phyloP scores from a whole-genome alignment of 352 stramenopile genomes.

The Pythium rhizo-oryzae region DNA sequence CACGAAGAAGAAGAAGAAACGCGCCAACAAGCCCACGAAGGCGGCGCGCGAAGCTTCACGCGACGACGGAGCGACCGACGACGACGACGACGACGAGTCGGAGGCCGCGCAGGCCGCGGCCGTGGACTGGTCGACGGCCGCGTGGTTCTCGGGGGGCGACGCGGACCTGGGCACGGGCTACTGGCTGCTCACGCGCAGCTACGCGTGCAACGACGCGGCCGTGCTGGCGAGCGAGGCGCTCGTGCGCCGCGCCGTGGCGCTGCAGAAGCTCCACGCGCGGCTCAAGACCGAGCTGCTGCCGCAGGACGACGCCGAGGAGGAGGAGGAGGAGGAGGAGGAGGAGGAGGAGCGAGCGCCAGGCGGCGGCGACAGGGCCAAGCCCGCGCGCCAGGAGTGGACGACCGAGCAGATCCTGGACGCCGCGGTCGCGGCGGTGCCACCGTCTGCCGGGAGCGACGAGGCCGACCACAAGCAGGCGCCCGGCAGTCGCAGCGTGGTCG shows the following conservation, averaged over 20 bases:
- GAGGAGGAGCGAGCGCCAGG: no score
- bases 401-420: conserved; percentile 12
- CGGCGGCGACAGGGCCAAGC: not conserved
- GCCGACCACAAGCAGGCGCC: no score
- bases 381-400: conserved; percentile 1
- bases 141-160: conserved; percentile 50
- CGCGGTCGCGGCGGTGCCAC: not conserved
- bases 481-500: not conserved
- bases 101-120: conserved; percentile 4
- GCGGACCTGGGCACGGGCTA: conserved; percentile 54
- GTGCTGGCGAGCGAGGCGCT: conserved; percentile 34
- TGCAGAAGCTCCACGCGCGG: conserved; percentile 38
- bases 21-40: not conserved
- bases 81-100: no score
- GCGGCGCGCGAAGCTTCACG: conserved; percentile 3
- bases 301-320: conserved; percentile 24
- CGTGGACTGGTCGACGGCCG: conserved; percentile 36
- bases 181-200: conserved; percentile 63
- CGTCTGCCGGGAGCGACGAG: not conserved
- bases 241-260: conserved; percentile 37
- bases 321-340: conserved; percentile 17
- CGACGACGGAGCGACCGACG: not conserved
- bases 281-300: conserved; percentile 48
- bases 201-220: conserved; percentile 38
- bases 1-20: no score